Conservation (phyloP, 2,329 filamentous ascomycete genomes). For the Calonectria pseudoreteaudii region DNA sequence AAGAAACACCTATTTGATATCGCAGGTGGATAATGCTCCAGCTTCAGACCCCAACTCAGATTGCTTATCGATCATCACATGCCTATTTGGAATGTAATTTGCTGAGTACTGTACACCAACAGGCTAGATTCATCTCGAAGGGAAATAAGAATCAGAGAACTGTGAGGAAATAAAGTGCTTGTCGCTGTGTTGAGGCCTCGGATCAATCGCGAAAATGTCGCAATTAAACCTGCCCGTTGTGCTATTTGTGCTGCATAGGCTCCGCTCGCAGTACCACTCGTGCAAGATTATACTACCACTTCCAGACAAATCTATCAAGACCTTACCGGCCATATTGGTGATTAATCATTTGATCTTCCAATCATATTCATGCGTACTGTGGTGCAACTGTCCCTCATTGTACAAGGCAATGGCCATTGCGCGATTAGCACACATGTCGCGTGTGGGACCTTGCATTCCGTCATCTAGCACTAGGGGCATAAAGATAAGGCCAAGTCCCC, state of each 20-base stretch:
- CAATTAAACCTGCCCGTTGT: neutral
- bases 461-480: neutral
- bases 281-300: no score
- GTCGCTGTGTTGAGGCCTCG: neutral
- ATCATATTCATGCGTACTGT: neutral
- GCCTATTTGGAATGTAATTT: no score
- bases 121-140: neutral
- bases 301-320: neutral
- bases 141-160: neutral
- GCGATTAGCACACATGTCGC: neutral
- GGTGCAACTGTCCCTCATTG: no score
- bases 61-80: neutral
- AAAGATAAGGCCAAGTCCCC: neutral
- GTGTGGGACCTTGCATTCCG: neutral
- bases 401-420: neutral
- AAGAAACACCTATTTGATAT: neutral
- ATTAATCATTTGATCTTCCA: neutral
- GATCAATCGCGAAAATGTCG: neutral
- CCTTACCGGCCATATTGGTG: neutral
- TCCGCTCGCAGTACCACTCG: neutral
- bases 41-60: neutral
- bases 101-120: no score
- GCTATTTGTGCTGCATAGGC: neutral
- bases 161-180: neutral
- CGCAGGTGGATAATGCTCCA: neutral